Base-by-base conservation (phyloP, 352 stramenopile species). In the Phytophthora pini region DNA sequence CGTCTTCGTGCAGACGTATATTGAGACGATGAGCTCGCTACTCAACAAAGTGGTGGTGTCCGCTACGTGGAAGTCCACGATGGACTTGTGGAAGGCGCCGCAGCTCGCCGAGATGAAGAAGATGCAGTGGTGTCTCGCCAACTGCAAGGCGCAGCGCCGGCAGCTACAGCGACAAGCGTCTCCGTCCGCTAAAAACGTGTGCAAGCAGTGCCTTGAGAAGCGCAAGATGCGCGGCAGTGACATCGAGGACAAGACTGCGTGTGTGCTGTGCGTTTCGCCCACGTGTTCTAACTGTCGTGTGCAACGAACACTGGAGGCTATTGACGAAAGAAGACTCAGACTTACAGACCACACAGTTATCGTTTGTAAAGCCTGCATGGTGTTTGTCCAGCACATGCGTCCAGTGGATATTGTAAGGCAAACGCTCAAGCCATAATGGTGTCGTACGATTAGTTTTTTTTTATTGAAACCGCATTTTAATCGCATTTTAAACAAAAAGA, bases 51-150 rank as follows among this genome's bases (percentile, higher is more conserved):
- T 71, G 17, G 67, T 71, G 8, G 45, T 75, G 6, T 58, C 50
- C 1, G 61, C 55, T 3, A 75, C 52, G 29, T 71, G 61, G 67
- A 68, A 61, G 32, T 61, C 61, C 5, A 68, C 50, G 0, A 52
- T 68, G 40, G 56, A 61, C 22, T 22, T 75, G 15, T 75, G 67
- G 67, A 44, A 22, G 6, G 55, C 67, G 12, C 56, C 61, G 3
- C 47, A 64, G n/a, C 40, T 75, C 7, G 61, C 67, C 2, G 55
- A 71, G 44, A 67, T 68, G 49, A 75, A 75, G 66, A 75, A 75
- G 40, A 54, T 75, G 39, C 67, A 71, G 32, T 75, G 67, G 67
- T 70, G 61, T 41, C 47, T 75, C 22, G 50, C 53, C 8, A 66
- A 74, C 31, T 56, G 55, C 31, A 70, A 63, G 17, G 56, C 50